phyloP scores from a whole-genome alignment of 768 basidiomycete species.

The Phaeolepiota aurea region DNA sequence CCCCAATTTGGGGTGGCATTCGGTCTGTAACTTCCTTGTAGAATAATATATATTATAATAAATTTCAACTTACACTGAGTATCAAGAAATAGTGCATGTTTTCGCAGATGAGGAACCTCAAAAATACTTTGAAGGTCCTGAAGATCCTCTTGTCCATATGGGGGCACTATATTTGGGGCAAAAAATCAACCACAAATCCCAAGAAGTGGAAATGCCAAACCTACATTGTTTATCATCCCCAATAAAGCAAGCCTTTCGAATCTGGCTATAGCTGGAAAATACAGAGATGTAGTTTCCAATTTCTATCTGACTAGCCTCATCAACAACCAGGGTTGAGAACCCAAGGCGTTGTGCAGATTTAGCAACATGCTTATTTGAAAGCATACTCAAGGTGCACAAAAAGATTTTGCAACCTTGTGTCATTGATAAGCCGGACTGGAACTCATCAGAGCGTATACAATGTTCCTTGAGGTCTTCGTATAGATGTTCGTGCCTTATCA shows the following conservation, averaged over 20 bases:
- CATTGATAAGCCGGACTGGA: constrained; percentile 7
- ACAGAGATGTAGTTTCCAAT: constrained; percentile 41
- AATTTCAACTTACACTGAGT: constrained; percentile 56
- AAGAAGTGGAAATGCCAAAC: constrained; percentile 12
- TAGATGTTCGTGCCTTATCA: constrained; percentile 71
- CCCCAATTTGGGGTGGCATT: constrained; percentile 76
- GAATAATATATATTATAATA: constrained; percentile 4
- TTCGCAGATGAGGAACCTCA: constrained; percentile 56
- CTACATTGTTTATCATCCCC: constrained; percentile 62
- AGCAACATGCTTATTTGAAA: constrained; percentile 32
- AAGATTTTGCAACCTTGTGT: constrained; percentile 44
- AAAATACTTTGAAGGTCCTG: constrained; percentile 66
- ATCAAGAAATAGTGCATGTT: constrained; percentile 46
- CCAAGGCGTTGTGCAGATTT: constrained; percentile 30
- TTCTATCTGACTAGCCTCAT: constrained; percentile 66
- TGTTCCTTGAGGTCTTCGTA: constrained; percentile 42
- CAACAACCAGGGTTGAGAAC: constrained; percentile 43
- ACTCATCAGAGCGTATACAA: constrained; percentile 42
- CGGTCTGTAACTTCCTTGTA: constrained; percentile 42
- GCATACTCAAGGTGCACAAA: constrained; percentile 73
- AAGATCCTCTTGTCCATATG: constrained; percentile 67
- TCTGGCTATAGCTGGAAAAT: constrained; percentile 25
- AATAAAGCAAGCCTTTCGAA: constrained; percentile 54
- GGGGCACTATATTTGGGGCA: constrained; percentile 48
- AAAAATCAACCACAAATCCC: constrained; percentile 9